Base-by-base conservation (phyloP, 306 rosid species). In the Mimosa pudica region DNA sequence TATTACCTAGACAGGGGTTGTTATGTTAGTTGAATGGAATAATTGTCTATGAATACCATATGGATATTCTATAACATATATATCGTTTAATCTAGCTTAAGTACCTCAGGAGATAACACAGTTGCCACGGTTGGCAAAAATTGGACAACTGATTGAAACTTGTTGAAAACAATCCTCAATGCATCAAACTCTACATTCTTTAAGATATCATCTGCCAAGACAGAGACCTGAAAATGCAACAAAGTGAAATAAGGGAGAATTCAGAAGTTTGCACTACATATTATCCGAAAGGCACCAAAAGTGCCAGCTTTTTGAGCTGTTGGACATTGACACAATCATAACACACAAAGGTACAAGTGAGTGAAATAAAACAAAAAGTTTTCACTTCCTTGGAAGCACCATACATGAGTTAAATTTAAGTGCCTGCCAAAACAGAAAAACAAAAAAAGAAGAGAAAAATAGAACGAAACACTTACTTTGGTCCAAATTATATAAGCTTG, bases 171-270 rank as follows among this genome's bases (percentile, higher is more conserved):
- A 81, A 95, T 74, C 87, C 93, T 91, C 71, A 95, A 55, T 76
- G 97, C 93, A 82, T 95, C 99, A 82, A 67, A 95, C 88, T 95
- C 97, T 48, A 93, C 98, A 84, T 95, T 95, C 88, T 95, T 95
- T 49, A 95, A 81, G 77, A 93, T 90, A 83, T 95, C 99, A 67
- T 95, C 98, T 55, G 97, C 99, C 76, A 95, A 78, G 79, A 91
- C 98, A 80, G 99, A 88, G 41, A 95, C 97, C 99, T 95, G 89
- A 76, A 86, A 79, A 55, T 45, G 60, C 71, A 85, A 72, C 18
- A 51, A 70, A 65, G 71, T 58, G 74, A 8, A 72, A 79, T 58
- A 71, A 13, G 1, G 55, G 55, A 87, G 52, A 57, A 57, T 48
- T 24, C 41, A 61, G 0, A 45, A 71, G 30, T 13, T 42, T 24